A percentile compares a stretch with the other conserved stretches of the same genome.
Conservation (phyloP, 1,139 yeast genomes). For the Yamadazyma dendronema region DNA sequence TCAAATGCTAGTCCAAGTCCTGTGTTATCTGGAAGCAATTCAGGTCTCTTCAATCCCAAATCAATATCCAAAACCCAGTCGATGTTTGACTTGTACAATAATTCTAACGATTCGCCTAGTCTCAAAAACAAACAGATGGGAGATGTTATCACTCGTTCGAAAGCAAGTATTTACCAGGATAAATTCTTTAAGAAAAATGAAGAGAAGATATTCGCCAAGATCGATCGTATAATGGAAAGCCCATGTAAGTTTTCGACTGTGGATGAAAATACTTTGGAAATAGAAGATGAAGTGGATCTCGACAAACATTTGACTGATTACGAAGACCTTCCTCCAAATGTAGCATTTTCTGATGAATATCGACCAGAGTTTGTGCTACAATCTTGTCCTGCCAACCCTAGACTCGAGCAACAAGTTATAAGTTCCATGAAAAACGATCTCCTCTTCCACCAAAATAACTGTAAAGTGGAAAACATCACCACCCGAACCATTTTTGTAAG, state of each 20-base stretch:
- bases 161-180: conserved; percentile 13
- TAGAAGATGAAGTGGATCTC: neutral
- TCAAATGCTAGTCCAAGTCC: conserved; percentile 8
- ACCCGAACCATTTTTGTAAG: conserved; percentile 45
- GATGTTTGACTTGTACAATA: conserved; percentile 31
- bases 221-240: conserved; percentile 28
- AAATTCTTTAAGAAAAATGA: conserved; percentile 24
- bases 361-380: conserved; percentile 51
- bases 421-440: conserved; percentile 58
- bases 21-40: conserved; percentile 3
- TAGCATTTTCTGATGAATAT: conserved; percentile 52
- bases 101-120: conserved; percentile 3
- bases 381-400: conserved; percentile 49
- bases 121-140: conserved; percentile 9
- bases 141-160: conserved; percentile 12
- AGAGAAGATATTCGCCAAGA: conserved; percentile 24
- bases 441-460: conserved; percentile 40
- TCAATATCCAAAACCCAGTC: conserved; percentile 39
- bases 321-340: conserved; percentile 35
- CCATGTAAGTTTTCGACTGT: conserved; percentile 1
- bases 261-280: conserved; percentile 8
- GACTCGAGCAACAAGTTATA: conserved; percentile 51
- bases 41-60: neutral
- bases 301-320: conserved; percentile 15
- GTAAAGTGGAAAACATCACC: conserved; percentile 29